These are phyloP conservation scores for Mycena vulgaris DNA, from an alignment of 768 basidiomycete genomes.

Conservation along the genomic window DNA sequence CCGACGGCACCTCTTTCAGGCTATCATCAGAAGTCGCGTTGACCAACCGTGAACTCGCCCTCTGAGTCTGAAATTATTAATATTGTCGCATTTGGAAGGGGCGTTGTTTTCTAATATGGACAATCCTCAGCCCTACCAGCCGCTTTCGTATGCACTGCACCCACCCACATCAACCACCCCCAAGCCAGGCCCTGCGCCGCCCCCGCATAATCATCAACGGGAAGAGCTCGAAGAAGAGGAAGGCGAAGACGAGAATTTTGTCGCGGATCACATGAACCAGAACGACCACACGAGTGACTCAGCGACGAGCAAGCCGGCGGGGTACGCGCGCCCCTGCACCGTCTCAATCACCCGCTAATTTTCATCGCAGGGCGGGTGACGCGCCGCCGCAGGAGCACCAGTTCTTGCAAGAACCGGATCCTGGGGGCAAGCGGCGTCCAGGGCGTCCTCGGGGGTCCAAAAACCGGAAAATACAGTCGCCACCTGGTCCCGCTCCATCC, in stretches of 20 bases:
- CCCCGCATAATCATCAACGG: constrained; percentile 36
- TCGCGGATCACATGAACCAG: constrained; percentile 74
- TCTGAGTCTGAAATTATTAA: constrained; percentile 9
- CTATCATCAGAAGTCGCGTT: constrained; percentile 25
- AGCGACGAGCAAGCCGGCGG: constrained; percentile 51
- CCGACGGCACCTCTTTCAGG: constrained; percentile 19
- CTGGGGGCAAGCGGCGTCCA: constrained; percentile 73
- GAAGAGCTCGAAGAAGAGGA: constrained; percentile 80
- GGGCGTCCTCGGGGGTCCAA: constrained; percentile 88
- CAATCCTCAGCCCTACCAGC: constrained; percentile 86
- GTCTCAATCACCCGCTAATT: constrained; percentile 1
- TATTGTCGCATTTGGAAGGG: constrained; percentile 17
- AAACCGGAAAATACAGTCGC: constrained; percentile 67
- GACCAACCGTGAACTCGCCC: background rate
- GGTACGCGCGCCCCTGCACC: constrained; percentile 41
- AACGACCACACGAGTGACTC: constrained; percentile 57
- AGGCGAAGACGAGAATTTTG: constrained; percentile 84
- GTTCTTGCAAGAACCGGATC: constrained; percentile 55
- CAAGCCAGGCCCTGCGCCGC: constrained; percentile 42
- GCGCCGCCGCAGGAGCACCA: constrained; percentile 30
- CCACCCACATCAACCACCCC: constrained; percentile 61
- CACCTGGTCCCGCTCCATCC: constrained; percentile 5
- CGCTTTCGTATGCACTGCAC: constrained; percentile 84
- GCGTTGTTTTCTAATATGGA: constrained; percentile 56
- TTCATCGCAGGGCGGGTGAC: constrained; percentile 3